Evolutionary conservation across 345 rosid genomes (phyloP), one percentile per base, ranked within the genome.

Genomic region (Arabidopsis arenosa): DNA sequence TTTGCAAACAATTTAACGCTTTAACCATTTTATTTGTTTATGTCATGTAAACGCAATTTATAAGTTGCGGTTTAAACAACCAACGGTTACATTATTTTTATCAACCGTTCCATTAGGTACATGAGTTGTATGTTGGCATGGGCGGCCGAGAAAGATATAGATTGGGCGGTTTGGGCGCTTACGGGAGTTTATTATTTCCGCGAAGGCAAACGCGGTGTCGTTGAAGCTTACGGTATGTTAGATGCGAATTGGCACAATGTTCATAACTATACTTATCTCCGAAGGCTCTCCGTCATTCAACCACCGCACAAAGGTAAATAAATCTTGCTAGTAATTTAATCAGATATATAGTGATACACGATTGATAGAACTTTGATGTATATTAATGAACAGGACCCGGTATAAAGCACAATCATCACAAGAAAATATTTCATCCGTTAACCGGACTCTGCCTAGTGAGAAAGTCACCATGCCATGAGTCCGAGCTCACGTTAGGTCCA

Each of bases 131-230:
- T 94, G 82, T 53, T 88, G n/a, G 87, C 92, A 14, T 72, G 79
- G 61, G 92, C 90, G 6, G 95, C 95, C 28, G 97, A 90, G 49
- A 87, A 87, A 43, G 98, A 94, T 81, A 62, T 86, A 33, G 96
- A 94, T 36, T 92, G 93, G 96, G 94, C 93, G 1, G 63, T 87
- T 52, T 94, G 98, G 98, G 89, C 97, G 1, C 21, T 92, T 11
- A 83, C 76, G 15, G 96, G 97, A 58, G 86, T 91, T 44, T 94
- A 92, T 63, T 87, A 92, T 80, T 18, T 92, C n/a, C 83, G 96
- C 62, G 85, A 92, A 77, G 97, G 98, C 9, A 84, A 84, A 2
- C 26, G 62, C 0, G 97, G 93, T 43, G 26, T 80, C 45, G 82
- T 83, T 41, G 98, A 94, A 76, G 63, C 72, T 41, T 94, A 86